Percentiles rank a stretch among this genome's conserved stretches.
These are phyloP conservation scores for Zygnema cylindricum DNA, from an alignment of 139 green algal genomes.

Conservation along the genomic window DNA sequence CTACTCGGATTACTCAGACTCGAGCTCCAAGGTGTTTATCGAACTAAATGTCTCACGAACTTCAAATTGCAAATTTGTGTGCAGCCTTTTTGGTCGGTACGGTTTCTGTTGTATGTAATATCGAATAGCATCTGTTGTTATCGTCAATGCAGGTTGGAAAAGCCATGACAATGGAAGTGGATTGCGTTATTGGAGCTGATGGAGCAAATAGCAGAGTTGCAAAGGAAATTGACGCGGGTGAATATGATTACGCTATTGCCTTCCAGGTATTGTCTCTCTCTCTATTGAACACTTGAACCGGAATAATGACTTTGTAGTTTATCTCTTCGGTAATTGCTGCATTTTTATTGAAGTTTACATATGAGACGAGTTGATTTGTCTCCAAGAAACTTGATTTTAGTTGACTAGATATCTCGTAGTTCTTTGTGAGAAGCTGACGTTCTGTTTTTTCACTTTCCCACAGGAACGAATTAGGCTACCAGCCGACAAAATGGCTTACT, in stretches of 20 bases:
- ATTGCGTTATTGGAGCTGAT: slow-evolving; percentile 95
- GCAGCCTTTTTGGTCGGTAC: background rate
- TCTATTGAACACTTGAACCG: too few species aligned
- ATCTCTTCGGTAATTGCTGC: too few species aligned
- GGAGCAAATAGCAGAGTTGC: slow-evolving; percentile 98
- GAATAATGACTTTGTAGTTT: too few species aligned
- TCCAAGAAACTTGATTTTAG: background rate
- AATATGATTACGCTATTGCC: slow-evolving; percentile 99
- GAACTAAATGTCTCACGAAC: too few species aligned
- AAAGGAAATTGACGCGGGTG: slow-evolving; percentile 95
- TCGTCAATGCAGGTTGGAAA: slow-evolving; percentile 12
- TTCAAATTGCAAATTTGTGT: too few species aligned
- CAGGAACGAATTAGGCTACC: slow-evolving; percentile 94
- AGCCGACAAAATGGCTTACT: slow-evolving; percentile 99
- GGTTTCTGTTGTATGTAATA: background rate
- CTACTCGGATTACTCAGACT: slow-evolving; percentile 94
- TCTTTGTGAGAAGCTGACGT: background rate
- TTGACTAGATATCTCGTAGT: background rate
- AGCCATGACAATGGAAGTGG: slow-evolving; percentile 85
- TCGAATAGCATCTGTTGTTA: background rate
- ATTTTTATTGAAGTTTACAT: too few species aligned
- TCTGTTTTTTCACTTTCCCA: background rate
- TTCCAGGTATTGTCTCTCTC: slow-evolving; percentile 73
- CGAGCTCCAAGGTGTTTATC: slow-evolving; percentile 43
- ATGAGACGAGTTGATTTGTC: too few species aligned